Conservation (phyloP, 306 rosid genomes). For the Styphnolobium japonicum region DNA sequence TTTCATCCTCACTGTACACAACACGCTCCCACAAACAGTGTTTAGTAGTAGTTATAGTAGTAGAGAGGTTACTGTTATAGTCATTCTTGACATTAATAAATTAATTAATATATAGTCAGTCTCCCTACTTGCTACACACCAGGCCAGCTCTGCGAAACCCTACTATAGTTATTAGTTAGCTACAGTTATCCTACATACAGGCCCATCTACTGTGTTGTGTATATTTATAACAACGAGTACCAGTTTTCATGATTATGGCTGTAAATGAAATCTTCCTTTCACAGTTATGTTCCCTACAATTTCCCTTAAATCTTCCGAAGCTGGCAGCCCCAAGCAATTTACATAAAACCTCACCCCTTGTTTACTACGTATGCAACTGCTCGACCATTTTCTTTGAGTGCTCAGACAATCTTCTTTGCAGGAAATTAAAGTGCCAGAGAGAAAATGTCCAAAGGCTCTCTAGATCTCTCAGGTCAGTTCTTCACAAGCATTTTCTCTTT, state of each 20-base stretch:
- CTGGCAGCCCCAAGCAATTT: not conserved
- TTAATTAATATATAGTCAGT: not conserved
- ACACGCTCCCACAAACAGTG: not conserved
- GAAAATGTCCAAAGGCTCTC: not conserved
- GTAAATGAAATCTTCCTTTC: not conserved
- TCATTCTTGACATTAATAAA: not conserved
- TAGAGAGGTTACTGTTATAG: not conserved
- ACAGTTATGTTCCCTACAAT: not conserved
- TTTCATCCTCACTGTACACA: not conserved
- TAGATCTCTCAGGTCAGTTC: not conserved
- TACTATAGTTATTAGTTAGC: not conserved
- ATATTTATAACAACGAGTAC: not conserved
- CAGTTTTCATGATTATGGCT: not conserved
- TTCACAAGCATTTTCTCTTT: not conserved
- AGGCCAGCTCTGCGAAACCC: not conserved
- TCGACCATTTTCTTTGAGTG: not conserved
- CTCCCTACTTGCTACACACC: not conserved
- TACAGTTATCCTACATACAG: not conserved
- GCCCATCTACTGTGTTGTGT: not conserved
- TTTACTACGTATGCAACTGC: not conserved
- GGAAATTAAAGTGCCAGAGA: not conserved
- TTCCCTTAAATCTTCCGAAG: conserved; percentile 7
- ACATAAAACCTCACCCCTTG: not conserved
- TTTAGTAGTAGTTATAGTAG: too few relatives aligned
- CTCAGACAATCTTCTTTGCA: not conserved